Evolutionary conservation across 257 asterid species (phyloP).

Genomic region (Nicotiana benthamiana): DNA sequence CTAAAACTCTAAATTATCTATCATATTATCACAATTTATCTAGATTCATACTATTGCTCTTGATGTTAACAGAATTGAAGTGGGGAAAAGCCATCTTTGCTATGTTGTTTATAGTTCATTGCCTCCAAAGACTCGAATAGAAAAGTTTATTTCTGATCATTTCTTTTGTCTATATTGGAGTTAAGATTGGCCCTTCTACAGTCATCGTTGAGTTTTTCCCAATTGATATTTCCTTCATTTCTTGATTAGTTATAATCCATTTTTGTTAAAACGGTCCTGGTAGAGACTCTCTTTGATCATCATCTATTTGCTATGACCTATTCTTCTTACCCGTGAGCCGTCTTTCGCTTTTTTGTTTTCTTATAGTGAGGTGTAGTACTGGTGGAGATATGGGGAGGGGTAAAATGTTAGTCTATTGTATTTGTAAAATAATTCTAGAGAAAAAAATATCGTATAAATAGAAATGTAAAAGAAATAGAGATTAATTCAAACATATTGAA

Average conservation of each 20-base stretch:
- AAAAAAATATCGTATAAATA: too few species aligned
- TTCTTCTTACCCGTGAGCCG: background rate
- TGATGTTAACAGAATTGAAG: conserved; percentile 64
- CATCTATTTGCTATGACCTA: background rate
- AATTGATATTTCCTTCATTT: background rate
- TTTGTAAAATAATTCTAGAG: too few species aligned
- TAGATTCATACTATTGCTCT: background rate
- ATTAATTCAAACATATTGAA: too few species aligned
- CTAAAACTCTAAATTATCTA: background rate
- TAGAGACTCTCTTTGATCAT: background rate
- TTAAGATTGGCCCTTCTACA: conserved; percentile 4
- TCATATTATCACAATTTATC: background rate
- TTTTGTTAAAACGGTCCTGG: background rate
- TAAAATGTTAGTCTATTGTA: too few species aligned
- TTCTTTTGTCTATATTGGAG: conserved; percentile 14
- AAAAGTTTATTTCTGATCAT: conserved; percentile 54
- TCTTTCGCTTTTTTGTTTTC: background rate
- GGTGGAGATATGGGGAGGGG: too few species aligned
- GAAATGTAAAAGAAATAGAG: too few species aligned
- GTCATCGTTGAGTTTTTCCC: background rate
- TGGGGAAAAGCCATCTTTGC: conserved; percentile 60
- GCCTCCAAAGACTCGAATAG: conserved; percentile 89
- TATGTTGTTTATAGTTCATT: conserved; percentile 96
- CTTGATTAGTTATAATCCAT: background rate
- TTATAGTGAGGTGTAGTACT: too few species aligned